A percentile compares a stretch with the other conserved stretches of the same genome.
Evolutionary conservation across 108 stramenopile genomes (phyloP).

Genomic region (Epithemia pelagica): DNA sequence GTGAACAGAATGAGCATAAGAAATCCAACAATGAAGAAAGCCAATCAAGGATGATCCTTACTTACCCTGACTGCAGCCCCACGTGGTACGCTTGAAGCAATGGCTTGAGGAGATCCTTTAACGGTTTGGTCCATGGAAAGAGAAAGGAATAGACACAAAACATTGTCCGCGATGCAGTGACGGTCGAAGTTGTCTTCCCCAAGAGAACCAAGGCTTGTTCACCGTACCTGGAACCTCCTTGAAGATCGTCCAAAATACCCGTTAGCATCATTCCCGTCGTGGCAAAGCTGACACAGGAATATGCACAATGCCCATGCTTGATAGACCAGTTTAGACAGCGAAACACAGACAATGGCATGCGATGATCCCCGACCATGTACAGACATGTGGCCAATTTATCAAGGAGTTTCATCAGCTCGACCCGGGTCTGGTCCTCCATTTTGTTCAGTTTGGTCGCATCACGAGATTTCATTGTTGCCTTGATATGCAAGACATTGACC

Average conservation of each 20-base stretch:
- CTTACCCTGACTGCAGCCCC: constrained; percentile 21
- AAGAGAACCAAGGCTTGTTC: constrained; percentile 1
- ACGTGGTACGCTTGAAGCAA: constrained; percentile 15
- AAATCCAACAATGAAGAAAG: neutral
- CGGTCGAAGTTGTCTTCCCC: neutral
- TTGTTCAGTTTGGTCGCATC: neutral
- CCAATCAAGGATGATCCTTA: neutral
- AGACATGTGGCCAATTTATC: neutral
- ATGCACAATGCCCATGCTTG: neutral
- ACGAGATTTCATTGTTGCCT: constrained; percentile 1
- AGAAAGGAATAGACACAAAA: constrained; percentile 9
- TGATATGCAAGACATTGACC: neutral
- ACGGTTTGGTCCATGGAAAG: constrained; percentile 10
- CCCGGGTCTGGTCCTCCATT: neutral
- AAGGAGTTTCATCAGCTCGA: neutral
- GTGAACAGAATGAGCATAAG: neutral
- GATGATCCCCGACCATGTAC: neutral
- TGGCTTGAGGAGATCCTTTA: constrained; percentile 4
- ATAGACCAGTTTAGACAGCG: neutral
- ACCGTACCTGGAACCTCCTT: neutral
- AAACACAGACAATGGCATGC: neutral
- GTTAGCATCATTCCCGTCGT: neutral
- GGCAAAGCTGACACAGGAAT: constrained; percentile 6
- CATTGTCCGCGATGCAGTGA: neutral
- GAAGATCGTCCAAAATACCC: neutral